Conservation (phyloP, 257 asterid species). For the Solanum sitiens region DNA sequence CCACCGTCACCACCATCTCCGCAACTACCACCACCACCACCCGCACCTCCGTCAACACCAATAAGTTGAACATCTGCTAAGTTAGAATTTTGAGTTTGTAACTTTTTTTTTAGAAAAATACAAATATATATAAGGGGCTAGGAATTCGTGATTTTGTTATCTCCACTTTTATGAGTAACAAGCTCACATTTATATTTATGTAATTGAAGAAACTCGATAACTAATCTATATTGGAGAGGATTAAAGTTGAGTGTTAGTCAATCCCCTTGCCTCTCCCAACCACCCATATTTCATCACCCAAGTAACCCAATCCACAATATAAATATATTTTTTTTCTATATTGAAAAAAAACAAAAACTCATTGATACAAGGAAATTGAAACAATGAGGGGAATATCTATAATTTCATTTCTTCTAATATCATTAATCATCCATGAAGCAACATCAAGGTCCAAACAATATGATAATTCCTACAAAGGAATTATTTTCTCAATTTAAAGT, state of each 20-base stretch:
- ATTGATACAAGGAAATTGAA: neutral
- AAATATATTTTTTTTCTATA: no score
- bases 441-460: neutral
- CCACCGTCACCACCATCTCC: neutral
- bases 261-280: no score
- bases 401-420: neutral
- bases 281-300: no score
- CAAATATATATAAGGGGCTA: rapidly evolving
- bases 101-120: no score
- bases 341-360: no score
- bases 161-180: no score
- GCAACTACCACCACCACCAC: neutral
- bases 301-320: no score
- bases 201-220: no score
- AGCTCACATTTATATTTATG: no score
- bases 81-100: neutral
- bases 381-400: neutral
- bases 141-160: neutral
- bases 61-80: neutral
- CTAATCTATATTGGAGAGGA: no score
- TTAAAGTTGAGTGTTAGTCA: no score
- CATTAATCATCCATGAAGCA: neutral
- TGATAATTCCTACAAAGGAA: neutral
- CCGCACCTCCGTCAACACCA: neutral
- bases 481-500: neutral